A percentile compares a stretch with the other conserved stretches of the same genome.
These are phyloP conservation scores for Chaetomium strumarium DNA, from an alignment of 2,329 filamentous ascomycete genomes.

Conservation along the genomic window DNA sequence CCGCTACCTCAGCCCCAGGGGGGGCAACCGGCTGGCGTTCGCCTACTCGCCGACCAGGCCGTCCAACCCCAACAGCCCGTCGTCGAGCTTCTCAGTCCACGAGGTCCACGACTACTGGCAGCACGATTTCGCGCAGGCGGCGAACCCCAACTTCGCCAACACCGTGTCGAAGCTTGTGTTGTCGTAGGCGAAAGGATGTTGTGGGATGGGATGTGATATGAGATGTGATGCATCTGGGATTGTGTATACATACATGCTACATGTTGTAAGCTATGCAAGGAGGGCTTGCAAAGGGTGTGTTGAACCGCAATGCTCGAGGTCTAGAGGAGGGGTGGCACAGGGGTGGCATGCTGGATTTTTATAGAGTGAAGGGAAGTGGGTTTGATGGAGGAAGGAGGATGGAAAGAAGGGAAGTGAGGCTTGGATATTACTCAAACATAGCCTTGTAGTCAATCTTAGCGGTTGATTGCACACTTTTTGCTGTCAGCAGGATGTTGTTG, in stretches of 20 bases:
- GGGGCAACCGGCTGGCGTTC: constrained; percentile 28
- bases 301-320: too few relatives aligned
- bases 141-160: constrained; percentile 22
- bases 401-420: too few relatives aligned
- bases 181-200: neutral
- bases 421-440: too few relatives aligned
- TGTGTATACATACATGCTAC: neutral
- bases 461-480: too few relatives aligned
- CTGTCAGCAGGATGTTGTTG: too few relatives aligned
- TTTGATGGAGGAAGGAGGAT: too few relatives aligned
- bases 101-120: constrained; percentile 27
- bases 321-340: too few relatives aligned
- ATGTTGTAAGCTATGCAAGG: too few relatives aligned
- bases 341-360: too few relatives aligned
- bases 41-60: constrained; percentile 24
- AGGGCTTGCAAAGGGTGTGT: too few relatives aligned
- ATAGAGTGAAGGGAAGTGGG: too few relatives aligned
- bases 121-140: constrained; percentile 24
- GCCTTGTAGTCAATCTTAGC: too few relatives aligned
- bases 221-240: neutral
- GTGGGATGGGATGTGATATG: neutral
- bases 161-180: constrained; percentile 9
- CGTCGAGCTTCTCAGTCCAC: constrained; percentile 23
- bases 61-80: constrained; percentile 17
- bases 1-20: constrained; percentile 24